Percentiles rank a stretch among this genome's conserved stretches.
phyloP scores from a whole-genome alignment of 1,284 basidiomycete genomes.

The Cryptococcus maquisensis region DNA sequence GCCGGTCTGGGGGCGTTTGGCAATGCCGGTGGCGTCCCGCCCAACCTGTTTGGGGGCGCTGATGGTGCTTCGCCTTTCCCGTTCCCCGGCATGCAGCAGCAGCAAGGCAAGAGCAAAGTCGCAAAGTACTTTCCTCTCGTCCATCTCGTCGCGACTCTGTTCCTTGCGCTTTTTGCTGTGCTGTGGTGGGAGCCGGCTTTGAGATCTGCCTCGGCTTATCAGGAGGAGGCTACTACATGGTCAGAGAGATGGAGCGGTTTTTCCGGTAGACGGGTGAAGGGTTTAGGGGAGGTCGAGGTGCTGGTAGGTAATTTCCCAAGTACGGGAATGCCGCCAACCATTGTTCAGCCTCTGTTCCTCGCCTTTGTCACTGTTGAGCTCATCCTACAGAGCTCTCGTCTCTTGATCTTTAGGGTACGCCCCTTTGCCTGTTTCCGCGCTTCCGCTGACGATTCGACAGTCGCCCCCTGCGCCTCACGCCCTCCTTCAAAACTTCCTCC shows the following conservation, averaged over 20 bases:
- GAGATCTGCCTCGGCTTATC: constrained; percentile 4
- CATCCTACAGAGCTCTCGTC: constrained; percentile 45
- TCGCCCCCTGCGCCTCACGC: constrained; percentile 43
- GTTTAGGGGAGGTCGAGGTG: constrained; percentile 18
- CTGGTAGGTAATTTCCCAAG: constrained; percentile 16
- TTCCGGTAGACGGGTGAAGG: constrained; percentile 17
- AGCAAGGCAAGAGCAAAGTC: constrained; percentile 17
- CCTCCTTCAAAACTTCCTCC: constrained; percentile 43
- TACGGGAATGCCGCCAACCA: constrained; percentile 1
- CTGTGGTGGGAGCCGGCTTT: constrained; percentile 48
- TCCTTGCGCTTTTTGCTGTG: constrained; percentile 37
- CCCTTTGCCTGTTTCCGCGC: background rate
- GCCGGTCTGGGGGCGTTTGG: constrained; percentile 23
- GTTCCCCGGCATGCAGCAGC: constrained; percentile 15
- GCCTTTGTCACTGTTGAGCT: constrained; percentile 46
- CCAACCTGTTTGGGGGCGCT: constrained; percentile 7
- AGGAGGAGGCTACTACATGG: constrained; percentile 14
- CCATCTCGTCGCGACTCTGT: constrained; percentile 35
- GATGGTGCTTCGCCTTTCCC: constrained; percentile 3
- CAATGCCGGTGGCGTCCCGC: constrained; percentile 14
- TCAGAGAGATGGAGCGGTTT: constrained; percentile 21
- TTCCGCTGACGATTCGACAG: constrained; percentile 7
- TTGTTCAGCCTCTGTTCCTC: constrained; percentile 47
- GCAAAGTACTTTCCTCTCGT: constrained; percentile 40
- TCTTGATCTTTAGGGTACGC: constrained; percentile 40